Evolutionary conservation across 1,284 basidiomycete species (phyloP).

Genomic region (Cystobasidium sp.): DNA sequence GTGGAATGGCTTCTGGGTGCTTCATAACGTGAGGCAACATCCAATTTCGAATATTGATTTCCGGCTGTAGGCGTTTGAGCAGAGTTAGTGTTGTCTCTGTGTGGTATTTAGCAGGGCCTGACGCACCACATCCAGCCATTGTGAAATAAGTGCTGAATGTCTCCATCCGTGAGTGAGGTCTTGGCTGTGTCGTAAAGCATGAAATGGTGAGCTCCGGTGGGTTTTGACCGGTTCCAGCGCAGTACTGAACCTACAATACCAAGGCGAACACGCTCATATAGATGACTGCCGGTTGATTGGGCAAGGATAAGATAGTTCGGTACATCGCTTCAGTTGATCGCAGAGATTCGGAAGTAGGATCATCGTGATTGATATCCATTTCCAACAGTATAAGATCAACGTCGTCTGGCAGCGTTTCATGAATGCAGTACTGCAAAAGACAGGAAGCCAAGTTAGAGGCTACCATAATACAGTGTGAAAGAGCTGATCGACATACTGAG

Average conservation of each 20-base stretch:
- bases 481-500: constrained; percentile 4
- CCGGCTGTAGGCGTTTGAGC: constrained; percentile 12
- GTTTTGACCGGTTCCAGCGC: background rate
- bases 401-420: constrained; percentile 39
- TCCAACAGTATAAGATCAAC: constrained; percentile 40
- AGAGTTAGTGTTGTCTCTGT: background rate
- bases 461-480: background rate
- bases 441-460: background rate
- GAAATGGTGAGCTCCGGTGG: too few relatives aligned
- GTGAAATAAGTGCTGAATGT: constrained; percentile 30
- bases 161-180: constrained; percentile 38
- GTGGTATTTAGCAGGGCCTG: too few relatives aligned
- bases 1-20: constrained; percentile 35
- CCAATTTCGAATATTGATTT: constrained; percentile 44
- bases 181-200: background rate
- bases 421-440: constrained; percentile 35
- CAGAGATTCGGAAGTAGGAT: constrained; percentile 25
- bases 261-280: constrained; percentile 39
- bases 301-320: constrained; percentile 32
- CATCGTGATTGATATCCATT: constrained; percentile 44
- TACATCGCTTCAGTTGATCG: constrained; percentile 33
- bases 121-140: constrained; percentile 43
- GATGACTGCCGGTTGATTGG: constrained; percentile 41
- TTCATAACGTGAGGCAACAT: constrained; percentile 40
- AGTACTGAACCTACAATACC: constrained; percentile 28